phyloP scores from a whole-genome alignment of 1,284 basidiomycete genomes.

The Ceratobasidium sp. region DNA sequence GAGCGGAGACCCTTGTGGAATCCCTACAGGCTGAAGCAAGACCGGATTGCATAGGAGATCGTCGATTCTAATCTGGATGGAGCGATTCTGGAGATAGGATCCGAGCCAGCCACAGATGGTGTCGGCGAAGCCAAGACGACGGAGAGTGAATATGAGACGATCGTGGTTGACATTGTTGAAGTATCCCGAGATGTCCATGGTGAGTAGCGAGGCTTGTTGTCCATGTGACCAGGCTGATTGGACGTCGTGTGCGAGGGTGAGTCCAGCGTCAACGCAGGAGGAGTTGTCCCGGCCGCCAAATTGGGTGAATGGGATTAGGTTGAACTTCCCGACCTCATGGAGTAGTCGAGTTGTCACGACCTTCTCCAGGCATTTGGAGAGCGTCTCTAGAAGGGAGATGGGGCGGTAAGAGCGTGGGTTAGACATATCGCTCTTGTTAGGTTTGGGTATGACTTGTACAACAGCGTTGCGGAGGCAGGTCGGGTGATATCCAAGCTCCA shows the following conservation, averaged over 20 bases:
- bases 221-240: conserved; percentile 45
- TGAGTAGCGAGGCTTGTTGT: conserved; percentile 44
- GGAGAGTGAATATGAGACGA: conserved; percentile 34
- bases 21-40: conserved; percentile 9
- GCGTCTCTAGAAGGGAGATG: conserved; percentile 46
- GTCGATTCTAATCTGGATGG: conserved; percentile 46
- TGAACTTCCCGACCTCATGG: conserved; percentile 40
- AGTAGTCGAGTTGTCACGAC: conserved; percentile 43
- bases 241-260: conserved; percentile 45
- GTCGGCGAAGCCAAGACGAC: conserved; percentile 33
- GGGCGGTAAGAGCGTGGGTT: conserved; percentile 46
- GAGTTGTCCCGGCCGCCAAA: conserved; percentile 45
- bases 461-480: conserved; percentile 42
- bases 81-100: conserved; percentile 41
- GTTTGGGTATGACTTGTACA: conserved; percentile 45
- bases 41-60: conserved; percentile 19
- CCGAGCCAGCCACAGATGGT: conserved; percentile 29
- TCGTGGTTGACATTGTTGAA: conserved; percentile 48
- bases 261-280: conserved; percentile 45
- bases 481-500: conserved; percentile 58
- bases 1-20: conserved; percentile 37
- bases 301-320: conserved; percentile 44
- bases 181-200: conserved; percentile 48
- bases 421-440: conserved; percentile 46
- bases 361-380: conserved; percentile 47